Evolutionary conservation across 345 rosid species (phyloP).

Genomic region (Aquilaria sinensis): DNA sequence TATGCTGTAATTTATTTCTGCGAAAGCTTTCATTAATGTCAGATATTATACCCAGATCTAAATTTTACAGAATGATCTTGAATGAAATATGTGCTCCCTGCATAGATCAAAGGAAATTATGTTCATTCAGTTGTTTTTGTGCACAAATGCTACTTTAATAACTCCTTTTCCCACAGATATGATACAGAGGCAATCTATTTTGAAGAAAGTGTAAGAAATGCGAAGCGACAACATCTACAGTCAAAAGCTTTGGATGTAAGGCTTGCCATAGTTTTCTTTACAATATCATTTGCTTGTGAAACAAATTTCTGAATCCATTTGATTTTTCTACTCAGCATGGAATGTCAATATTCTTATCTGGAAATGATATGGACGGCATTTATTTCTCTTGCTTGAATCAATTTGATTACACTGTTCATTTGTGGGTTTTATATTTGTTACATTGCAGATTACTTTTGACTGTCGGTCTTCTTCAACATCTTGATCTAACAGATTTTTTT

Average conservation of each 20-base stretch:
- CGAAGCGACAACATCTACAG: conserved; percentile 45
- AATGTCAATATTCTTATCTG: too few species aligned
- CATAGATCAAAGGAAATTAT: background rate
- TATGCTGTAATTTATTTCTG: background rate
- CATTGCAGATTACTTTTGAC: background rate
- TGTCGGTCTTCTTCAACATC: background rate
- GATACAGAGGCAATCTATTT: conserved; percentile 62
- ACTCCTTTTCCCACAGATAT: conserved; percentile 32
- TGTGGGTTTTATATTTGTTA: background rate
- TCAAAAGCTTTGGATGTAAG: conserved; percentile 67
- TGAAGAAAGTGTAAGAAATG: conserved; percentile 67
- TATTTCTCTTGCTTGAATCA: too few species aligned
- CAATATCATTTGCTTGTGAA: conserved; percentile 3
- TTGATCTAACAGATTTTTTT: conserved; percentile 5
- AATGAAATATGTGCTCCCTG: too few species aligned
- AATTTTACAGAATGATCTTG: too few species aligned
- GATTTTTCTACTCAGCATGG: background rate
- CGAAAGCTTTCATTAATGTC: background rate
- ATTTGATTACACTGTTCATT: conserved; percentile 5
- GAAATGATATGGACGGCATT: too few species aligned
- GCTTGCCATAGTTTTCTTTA: background rate
- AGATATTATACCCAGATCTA: background rate
- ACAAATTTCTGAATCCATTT: background rate
- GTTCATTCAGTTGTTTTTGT: background rate
- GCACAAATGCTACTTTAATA: too few species aligned